phyloP scores from a whole-genome alignment of 441 rosid species.

The Erodium texanum region DNA sequence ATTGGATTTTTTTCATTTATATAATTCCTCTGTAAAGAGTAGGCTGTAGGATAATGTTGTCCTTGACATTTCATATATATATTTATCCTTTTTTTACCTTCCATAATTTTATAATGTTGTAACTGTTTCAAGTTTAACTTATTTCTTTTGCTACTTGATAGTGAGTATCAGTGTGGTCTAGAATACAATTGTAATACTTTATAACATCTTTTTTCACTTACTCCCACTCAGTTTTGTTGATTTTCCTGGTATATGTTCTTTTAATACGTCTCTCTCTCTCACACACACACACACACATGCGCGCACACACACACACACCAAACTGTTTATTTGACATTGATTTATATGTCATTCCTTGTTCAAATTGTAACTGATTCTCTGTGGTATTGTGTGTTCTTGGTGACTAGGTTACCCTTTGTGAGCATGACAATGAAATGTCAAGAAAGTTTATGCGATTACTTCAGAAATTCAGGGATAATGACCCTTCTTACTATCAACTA shows the following conservation, averaged over 20 bases:
- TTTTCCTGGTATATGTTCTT: neutral
- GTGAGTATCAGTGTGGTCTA: neutral
- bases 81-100: neutral
- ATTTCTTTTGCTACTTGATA: neutral
- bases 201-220: neutral
- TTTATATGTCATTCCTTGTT: neutral
- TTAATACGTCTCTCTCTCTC: neutral
- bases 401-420: constrained; percentile 55
- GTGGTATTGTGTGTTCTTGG: constrained; percentile 9
- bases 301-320: too few relatives aligned
- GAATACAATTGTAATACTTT: neutral
- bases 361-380: neutral
- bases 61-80: neutral
- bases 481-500: constrained; percentile 63
- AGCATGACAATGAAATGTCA: constrained; percentile 75
- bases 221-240: neutral
- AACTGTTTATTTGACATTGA: neutral
- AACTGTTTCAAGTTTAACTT: neutral
- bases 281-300: too few relatives aligned
- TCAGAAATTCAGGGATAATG: constrained; percentile 59
- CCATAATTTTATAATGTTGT: neutral
- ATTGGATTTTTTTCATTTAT: neutral
- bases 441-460: constrained; percentile 57
- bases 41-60: neutral
- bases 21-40: neutral